Base-by-base conservation (phyloP, 768 basidiomycete species). In the Tricholoma saponaceum region DNA sequence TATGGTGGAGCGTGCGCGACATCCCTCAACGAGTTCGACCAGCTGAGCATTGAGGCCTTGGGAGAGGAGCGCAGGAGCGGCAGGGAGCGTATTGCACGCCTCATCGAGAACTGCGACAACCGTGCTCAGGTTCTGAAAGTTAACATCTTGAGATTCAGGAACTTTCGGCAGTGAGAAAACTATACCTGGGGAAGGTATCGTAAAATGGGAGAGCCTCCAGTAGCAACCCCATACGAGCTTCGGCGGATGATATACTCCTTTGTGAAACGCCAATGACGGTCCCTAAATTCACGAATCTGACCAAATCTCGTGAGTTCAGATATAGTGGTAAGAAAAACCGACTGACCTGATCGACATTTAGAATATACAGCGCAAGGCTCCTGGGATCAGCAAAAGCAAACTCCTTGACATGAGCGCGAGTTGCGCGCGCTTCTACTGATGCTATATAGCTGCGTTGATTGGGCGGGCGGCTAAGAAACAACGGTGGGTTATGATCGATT, bases 251-350 rank as follows among this genome's bases (percentile, higher is more conserved):
- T 71, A 52, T 70, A 71, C 52, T 70, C 68, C 51, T 65, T 66
- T 5, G 71, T 72, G 60, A 71, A 72, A 46, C 67, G 62, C 71
- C 71, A 72, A 47, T 72, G 71, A 9, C 71, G 62, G 60, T 68
- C 65, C 14, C 71, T 55, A 54, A 72, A 69, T 25, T 72, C 68
- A 2, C 52, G 52, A 9, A 53, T 53, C 52, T 53, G 39, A 23
- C 23, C 23, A 23, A 41, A 5, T 37, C 10, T 33, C 13, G 9
- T 3, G 25, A 26, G 25, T 8, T 35, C 25, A 37, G 52, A 23
- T 37, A 28, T 14, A 0, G 7, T 16, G 6, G 5, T 41, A 23
- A 12, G 9, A 37, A 12, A 1, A 6, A 37, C 1, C 13, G 16
- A 37, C 20, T 35, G 35, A 53, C 64, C 60, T 8, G 70, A 69